A percentile compares a stretch with the other conserved stretches of the same genome.
Conservation (phyloP, 257 asterid genomes). For the Osmanthus fragrans region DNA sequence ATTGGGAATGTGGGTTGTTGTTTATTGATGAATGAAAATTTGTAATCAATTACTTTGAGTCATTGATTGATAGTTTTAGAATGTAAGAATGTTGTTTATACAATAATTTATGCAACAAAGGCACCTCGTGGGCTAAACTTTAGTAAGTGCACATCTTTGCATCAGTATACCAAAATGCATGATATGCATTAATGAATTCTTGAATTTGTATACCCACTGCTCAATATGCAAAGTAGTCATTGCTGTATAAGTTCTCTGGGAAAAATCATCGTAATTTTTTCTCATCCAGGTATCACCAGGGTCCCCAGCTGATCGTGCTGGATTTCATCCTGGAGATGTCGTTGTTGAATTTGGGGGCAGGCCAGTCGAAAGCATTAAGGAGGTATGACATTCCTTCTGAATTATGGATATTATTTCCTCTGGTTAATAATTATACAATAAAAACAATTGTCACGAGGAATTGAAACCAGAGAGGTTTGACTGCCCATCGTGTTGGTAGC, state of each 20-base stretch:
- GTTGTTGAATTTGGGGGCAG: slow-evolving; percentile 78
- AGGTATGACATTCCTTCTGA: slow-evolving; percentile 45
- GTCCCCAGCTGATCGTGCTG: slow-evolving; percentile 89
- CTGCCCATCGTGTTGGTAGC: neutral
- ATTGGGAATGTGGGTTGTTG: neutral
- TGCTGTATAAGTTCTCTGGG: neutral
- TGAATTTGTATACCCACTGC: neutral
- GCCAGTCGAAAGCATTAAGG: slow-evolving; percentile 63
- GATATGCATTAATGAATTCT: neutral
- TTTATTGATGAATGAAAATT: neutral
- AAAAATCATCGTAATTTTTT: slow-evolving; percentile 5
- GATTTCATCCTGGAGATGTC: slow-evolving; percentile 81
- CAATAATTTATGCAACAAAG: slow-evolving; percentile 1
- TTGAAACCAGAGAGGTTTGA: neutral
- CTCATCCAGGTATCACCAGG: slow-evolving; percentile 72
- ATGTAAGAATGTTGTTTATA: neutral
- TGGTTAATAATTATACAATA: too few species aligned
- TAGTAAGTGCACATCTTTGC: neutral
- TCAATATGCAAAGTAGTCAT: slow-evolving; percentile 4
- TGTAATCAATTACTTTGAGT: neutral
- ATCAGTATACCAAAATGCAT: neutral
- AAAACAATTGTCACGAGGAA: neutral
- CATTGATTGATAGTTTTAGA: neutral
- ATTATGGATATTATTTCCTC: neutral
- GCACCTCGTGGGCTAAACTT: neutral